Percentiles rank a stretch among this genome's conserved stretches.
Conservation (phyloP, 2,329 filamentous ascomycete species). For the Fusarium tupiense region DNA sequence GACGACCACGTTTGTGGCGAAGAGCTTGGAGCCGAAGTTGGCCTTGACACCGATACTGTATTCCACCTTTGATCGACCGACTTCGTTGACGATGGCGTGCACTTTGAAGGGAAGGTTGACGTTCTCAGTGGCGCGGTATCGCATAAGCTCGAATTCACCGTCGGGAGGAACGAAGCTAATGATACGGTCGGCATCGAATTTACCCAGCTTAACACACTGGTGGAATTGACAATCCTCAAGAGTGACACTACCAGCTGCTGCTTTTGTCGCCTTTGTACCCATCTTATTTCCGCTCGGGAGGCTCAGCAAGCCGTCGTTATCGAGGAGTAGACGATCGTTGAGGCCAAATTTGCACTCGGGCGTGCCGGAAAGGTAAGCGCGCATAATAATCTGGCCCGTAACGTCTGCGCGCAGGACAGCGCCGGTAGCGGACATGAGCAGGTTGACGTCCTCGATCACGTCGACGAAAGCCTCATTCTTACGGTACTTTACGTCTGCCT, state of each 20-base stretch:
- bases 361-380: conserved; percentile 94
- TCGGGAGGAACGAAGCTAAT: conserved; percentile 98
- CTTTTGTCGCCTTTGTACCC: conserved; percentile 90
- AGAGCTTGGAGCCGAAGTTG: conserved; percentile 95
- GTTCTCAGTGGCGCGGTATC: conserved; percentile 97
- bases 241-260: conserved; percentile 93
- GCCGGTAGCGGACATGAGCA: conserved; percentile 98
- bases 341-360: conserved; percentile 99
- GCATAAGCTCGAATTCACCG: conserved; percentile 98
- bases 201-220: conserved; percentile 96
- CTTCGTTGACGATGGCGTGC: conserved; percentile 97
- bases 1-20: conserved; percentile 95
- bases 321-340: conserved; percentile 93
- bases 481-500: conserved; percentile 97
- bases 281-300: conserved; percentile 79
- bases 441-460: conserved; percentile 98
- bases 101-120: conserved; percentile 99
- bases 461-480: conserved; percentile 99
- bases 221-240: conserved; percentile 99
- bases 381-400: conserved; percentile 98
- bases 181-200: conserved; percentile 95
- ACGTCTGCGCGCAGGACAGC: conserved; percentile 96
- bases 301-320: conserved; percentile 73
- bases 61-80: conserved; percentile 96
- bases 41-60: conserved; percentile 98